Evolutionary conservation across 768 basidiomycete species (phyloP), one percentile per base, ranked within the genome.

Genomic region (Phaeotremella fagi): DNA sequence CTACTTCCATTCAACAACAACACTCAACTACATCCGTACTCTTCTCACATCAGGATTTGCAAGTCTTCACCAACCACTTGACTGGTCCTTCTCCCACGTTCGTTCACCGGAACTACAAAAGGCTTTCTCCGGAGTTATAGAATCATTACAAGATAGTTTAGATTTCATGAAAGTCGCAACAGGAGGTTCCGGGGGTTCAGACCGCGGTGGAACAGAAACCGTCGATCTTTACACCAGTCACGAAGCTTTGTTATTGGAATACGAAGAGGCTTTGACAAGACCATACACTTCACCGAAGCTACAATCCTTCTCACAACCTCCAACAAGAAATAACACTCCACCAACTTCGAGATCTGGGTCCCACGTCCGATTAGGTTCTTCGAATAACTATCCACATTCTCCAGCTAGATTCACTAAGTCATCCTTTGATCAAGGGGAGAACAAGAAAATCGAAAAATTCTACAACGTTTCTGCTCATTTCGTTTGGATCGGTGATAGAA

Each of bases 401-500:
- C 66, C 66, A 3, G 65, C 57, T 23, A 54, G 68, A 18, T 25
- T 18, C 41, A 26, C 42, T 12, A 24, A 20, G 20, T 38, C 27
- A 35, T 29, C 7, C 18, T 7, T 23, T 5, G 18, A 18, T 26
- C 41, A 20, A 27, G 15, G 4, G n/a, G 26, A 15, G 11, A 38
- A 7, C 12, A 41, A 41, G 6, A 7, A 22, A 20, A 20, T 41
- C 38, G 18, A 74, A 38, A 83, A 80, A 31, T 81, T 80, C 71
- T 97, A 94, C 76, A 94, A 97, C 70, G 87, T 88, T 15, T 88
- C 89, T 2, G 88, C 90, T 6, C 91, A 92, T 72, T 94, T 95
- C 76, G 75, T 97, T 45, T 99, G 94, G 94, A 88, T 99, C 49
- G 94, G 94, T 0, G 95, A 99, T 75, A 83, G 94, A 47, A 99